Base-by-base conservation (phyloP, 2,329 filamentous ascomycete species). In the Pseudogymnoascus sp. region DNA sequence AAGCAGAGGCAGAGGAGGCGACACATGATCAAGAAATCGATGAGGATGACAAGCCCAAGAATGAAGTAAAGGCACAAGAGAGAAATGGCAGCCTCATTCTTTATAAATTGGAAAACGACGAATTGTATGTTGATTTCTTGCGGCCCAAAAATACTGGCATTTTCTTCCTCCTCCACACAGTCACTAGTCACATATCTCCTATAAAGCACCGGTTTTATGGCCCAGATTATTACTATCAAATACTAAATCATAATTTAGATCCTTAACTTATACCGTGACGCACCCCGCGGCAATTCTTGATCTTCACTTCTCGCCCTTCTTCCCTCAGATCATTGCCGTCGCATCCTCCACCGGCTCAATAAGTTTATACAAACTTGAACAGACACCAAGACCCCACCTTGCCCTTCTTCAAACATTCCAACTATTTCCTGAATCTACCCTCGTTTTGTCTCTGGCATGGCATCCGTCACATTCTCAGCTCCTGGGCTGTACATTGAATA, bases 201-300 rank as follows among this genome's bases (percentile, higher is more conserved):
- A 5, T 28, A 28, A 28, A 55, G 14, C 14, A 28, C 3, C 8
- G 16, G 11, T 18, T 41, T 18, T 18, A 45, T 18, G 11, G 41
- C 23, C 14, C 25, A 33, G 18, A 31, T n/a, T 9, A 18, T 33
- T n/a, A 33, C 8, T 5, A 21, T 33, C 16, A 11, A 12, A 14
- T 33, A 35, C 49, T 55, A 55, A 55, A 8, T 4, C 5, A 21
- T 35, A 1, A 40, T 62, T 68, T 64, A 88, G 86, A 67, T 74
- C 73, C 1, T 77, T 81, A 62, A 70, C 88, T 4, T 84, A 90
- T 70, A 87, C 82, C 0, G 66, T 87, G 4, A 70, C 78, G 4
- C 85, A 89, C 21, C 82, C 86, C 3, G 91, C 87, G 61, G 93
- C 91, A 5, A 82, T 97, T 28, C 82, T 97, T 61, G 93, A 97